A percentile compares a stretch with the other conserved stretches of the same genome.
phyloP scores from a whole-genome alignment of 768 basidiomycete genomes.

The Tulasnella sp. region DNA sequence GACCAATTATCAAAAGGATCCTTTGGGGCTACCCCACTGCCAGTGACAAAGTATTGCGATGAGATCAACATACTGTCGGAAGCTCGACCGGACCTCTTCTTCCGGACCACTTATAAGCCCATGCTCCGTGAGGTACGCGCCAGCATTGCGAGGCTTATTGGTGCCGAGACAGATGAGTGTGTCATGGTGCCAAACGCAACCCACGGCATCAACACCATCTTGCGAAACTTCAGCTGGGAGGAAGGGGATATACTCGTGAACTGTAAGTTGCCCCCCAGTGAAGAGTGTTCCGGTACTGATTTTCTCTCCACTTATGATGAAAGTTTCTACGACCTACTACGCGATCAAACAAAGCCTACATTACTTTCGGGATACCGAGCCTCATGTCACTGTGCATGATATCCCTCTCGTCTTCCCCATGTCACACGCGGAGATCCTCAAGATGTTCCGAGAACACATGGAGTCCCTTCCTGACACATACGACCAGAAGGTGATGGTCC shows the following conservation, averaged over 20 bases:
- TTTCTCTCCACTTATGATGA: not conserved
- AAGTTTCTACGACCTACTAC: slow-evolving; percentile 48
- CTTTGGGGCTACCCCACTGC: slow-evolving; percentile 27
- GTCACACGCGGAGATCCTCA: slow-evolving; percentile 45
- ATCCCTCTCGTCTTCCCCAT: slow-evolving; percentile 46
- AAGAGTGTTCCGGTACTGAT: not conserved
- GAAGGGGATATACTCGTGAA: slow-evolving; percentile 53
- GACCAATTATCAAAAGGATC: slow-evolving; percentile 20
- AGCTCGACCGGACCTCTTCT: slow-evolving; percentile 27
- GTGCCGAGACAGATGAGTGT: slow-evolving; percentile 26
- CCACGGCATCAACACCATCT: slow-evolving; percentile 52
- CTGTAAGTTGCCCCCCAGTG: slow-evolving; percentile 31
- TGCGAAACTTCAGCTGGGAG: slow-evolving; percentile 57
- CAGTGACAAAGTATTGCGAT: slow-evolving; percentile 24
- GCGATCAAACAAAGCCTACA: slow-evolving; percentile 42
- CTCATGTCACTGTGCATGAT: slow-evolving; percentile 40
- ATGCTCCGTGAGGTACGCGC: slow-evolving; percentile 23
- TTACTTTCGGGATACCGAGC: slow-evolving; percentile 43
- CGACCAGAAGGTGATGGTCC: slow-evolving; percentile 42
- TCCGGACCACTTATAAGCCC: slow-evolving; percentile 24
- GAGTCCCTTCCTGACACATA: slow-evolving; percentile 23
- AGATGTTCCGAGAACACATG: slow-evolving; percentile 34
- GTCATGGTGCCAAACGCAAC: slow-evolving; percentile 48
- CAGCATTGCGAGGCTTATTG: slow-evolving; percentile 25
- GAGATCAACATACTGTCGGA: slow-evolving; percentile 25